These are phyloP conservation scores for Tinospora cordifolia DNA, from an alignment of 164 flowering plant genomes.

Conservation along the genomic window DNA sequence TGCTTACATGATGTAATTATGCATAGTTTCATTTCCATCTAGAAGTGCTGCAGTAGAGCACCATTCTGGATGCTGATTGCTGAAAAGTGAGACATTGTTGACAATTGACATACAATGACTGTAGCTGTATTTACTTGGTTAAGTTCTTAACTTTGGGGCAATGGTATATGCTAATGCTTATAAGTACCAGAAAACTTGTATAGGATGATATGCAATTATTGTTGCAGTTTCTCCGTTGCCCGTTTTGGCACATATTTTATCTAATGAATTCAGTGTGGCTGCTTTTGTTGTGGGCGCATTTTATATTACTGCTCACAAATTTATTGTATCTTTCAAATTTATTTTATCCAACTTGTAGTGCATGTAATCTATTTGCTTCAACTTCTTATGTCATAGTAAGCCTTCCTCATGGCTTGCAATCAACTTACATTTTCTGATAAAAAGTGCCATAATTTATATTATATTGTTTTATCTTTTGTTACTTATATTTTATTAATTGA, in stretches of 20 bases:
- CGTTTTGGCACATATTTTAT: background rate
- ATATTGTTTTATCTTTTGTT: background rate
- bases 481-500: background rate
- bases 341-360: no score
- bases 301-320: background rate
- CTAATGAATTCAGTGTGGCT: background rate
- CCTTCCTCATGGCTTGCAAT: background rate
- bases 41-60: constrained; percentile 15
- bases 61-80: constrained; percentile 20
- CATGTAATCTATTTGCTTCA: background rate
- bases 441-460: background rate
- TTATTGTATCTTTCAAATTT: background rate
- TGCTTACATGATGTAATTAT: constrained; percentile 14
- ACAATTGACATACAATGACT: background rate
- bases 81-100: constrained; percentile 4
- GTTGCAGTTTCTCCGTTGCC: background rate
- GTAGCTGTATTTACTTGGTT: constrained; percentile 12
- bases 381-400: background rate
- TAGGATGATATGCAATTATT: constrained; percentile 10
- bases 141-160: constrained; percentile 1
- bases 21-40: constrained; percentile 21
- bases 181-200: constrained; percentile 16
- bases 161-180: constrained; percentile 9
- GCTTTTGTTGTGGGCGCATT: background rate
- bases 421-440: background rate